These are phyloP conservation scores for Canavalia gladiata DNA, from an alignment of 306 rosid species.

Conservation along the genomic window DNA sequence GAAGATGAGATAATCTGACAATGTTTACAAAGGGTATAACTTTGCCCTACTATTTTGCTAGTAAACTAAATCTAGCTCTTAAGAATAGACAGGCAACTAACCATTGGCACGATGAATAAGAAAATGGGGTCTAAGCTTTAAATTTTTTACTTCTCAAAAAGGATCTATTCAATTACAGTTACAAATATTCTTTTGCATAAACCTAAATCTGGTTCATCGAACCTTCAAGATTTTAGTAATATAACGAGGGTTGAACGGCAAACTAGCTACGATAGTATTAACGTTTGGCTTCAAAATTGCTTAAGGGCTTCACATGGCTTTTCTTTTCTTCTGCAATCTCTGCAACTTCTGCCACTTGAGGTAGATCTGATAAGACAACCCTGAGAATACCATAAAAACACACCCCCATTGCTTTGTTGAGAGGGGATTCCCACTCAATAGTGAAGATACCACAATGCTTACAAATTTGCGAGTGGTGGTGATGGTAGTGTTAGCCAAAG, in stretches of 20 bases:
- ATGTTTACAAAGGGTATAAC: conserved; percentile 36
- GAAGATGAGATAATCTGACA: conserved; percentile 31
- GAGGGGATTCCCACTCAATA: conserved; percentile 93
- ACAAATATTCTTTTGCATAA: conserved; percentile 48
- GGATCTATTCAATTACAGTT: conserved; percentile 60
- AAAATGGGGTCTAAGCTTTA: conserved; percentile 32
- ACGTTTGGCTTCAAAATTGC: conserved; percentile 58
- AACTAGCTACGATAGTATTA: conserved; percentile 33
- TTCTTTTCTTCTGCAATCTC: conserved; percentile 86
- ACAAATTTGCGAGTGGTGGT: conserved; percentile 98
- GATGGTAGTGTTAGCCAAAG: conserved; percentile 94
- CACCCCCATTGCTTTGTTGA: conserved; percentile 96
- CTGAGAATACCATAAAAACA: conserved; percentile 91
- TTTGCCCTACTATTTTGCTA: conserved; percentile 29
- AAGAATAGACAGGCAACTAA: conserved; percentile 32
- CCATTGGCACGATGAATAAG: conserved; percentile 7
- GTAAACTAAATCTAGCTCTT: conserved; percentile 25
- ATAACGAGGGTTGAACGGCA: conserved; percentile 18
- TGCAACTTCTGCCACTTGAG: conserved; percentile 91
- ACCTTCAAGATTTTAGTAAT: conserved; percentile 43
- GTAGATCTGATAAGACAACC: conserved; percentile 90
- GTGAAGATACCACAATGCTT: conserved; percentile 91
- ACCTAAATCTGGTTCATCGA: conserved; percentile 52
- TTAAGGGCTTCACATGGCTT: conserved; percentile 61
- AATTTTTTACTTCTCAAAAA: conserved; percentile 25